Percentiles rank a stretch among this genome's conserved stretches.
Conservation (phyloP, 306 rosid species). For the Lathyrus aphaca region DNA sequence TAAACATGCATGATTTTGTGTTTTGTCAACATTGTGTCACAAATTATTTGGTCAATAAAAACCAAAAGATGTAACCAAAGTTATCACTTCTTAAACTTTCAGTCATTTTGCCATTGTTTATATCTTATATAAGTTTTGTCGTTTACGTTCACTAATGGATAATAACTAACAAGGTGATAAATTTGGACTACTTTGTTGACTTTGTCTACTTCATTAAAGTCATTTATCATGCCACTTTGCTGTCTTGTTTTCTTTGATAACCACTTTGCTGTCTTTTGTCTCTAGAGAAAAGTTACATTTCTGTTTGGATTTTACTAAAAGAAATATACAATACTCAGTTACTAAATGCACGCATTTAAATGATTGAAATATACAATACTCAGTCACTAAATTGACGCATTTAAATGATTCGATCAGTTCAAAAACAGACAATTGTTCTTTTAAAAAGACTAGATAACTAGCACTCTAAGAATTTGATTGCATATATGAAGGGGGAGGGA, state of each 20-base stretch:
- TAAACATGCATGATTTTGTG: constrained; percentile 20
- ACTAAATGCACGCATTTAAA: no score
- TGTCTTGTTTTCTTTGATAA: not conserved
- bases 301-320: constrained; percentile 34
- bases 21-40: constrained; percentile 29
- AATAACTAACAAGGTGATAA: constrained; percentile 22
- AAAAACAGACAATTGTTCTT: no score
- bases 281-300: constrained; percentile 40
- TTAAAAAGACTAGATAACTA: no score
- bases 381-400: no score
- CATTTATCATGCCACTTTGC: constrained; percentile 26
- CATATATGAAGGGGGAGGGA: no score
- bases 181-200: constrained; percentile 35
- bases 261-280: constrained; percentile 44
- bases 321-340: no score
- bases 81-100: constrained; percentile 46
- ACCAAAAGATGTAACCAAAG: constrained; percentile 47
- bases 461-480: no score
- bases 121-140: constrained; percentile 22
- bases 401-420: no score
- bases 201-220: constrained; percentile 43
- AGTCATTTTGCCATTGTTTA: constrained; percentile 31
- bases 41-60: constrained; percentile 38
- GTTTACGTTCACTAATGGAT: constrained; percentile 10
- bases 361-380: no score